Evolutionary conservation across 2,329 filamentous ascomycete genomes (phyloP), one percentile per base, ranked within the genome.

Genomic region (Colletotrichum tofieldiae): DNA sequence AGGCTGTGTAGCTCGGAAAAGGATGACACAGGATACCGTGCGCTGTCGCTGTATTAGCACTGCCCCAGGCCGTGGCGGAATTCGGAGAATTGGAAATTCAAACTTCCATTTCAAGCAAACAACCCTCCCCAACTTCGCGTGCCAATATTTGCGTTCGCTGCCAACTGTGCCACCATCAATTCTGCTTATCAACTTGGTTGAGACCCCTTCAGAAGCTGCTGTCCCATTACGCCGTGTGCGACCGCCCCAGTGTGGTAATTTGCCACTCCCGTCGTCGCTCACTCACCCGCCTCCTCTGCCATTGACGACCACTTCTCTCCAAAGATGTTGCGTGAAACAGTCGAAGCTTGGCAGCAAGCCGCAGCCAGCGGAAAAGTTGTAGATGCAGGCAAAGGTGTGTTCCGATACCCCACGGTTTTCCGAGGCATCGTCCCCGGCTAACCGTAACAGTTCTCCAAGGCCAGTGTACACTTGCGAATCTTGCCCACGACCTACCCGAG

Each of bases 391-490:
- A 16, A 41, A 41, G 20, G 61, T 64, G 16, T n/a, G 61, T 45
- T 3, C 20, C 7, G 6, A 39, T 23, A 14, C 20, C 32, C 14
- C 9, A 20, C 35, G 9, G 8, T 20, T n/a, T 6, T 35, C 6
- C 43, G 45, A 51, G 5, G 20, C 29, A 16, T 32, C 16, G 12
- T 37, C n/a, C 11, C 14, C 11, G 16, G 29, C 68, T 71, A 9
- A 71, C 23, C 20, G 35, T 7, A 11, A 43, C 26, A 67, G 64
- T 35, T 37, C 20, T 62, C 8, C 64, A 49, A 6, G 29, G 32
- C 26, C 32, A 20, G 23, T 71, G 56, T 23, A 67, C 64, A 8
- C 49, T 71, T 5, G 32, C 45, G 16, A 58, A 62, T 26, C 47
- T 71, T 12, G 56, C 41, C 16, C 7, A 39, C 11, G 68, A 51